Evolutionary conservation across 2,329 filamentous ascomycete genomes (phyloP).

Genomic region (Colletotrichum higginsianum): DNA sequence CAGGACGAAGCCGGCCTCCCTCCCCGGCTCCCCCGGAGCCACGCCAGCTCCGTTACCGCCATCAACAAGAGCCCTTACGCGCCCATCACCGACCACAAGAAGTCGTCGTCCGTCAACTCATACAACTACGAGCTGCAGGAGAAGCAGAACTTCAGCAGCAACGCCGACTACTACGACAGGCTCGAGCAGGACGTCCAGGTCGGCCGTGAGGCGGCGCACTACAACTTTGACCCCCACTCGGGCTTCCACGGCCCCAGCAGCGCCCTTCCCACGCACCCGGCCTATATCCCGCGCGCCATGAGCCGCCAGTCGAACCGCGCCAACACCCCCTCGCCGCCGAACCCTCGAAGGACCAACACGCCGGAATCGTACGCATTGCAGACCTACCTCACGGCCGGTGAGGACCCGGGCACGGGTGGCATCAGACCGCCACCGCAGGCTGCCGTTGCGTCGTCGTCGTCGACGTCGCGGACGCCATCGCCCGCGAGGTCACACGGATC

Average conservation of each 20-base stretch:
- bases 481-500: constrained; percentile 23
- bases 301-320: constrained; percentile 47
- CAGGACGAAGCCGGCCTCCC: constrained; percentile 46
- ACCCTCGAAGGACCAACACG: constrained; percentile 43
- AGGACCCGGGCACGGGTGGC: constrained; percentile 45
- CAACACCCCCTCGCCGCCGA: constrained; percentile 35
- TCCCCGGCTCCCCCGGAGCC: constrained; percentile 39
- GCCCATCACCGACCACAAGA: constrained; percentile 47
- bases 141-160: constrained; percentile 48
- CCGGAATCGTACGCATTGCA: constrained; percentile 55
- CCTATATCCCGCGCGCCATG: constrained; percentile 60
- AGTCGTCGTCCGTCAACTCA: constrained; percentile 45
- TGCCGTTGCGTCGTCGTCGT: not conserved
- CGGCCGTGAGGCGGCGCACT: constrained; percentile 42
- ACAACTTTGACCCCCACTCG: constrained; percentile 49
- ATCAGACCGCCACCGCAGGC: constrained; percentile 35
- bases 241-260: constrained; percentile 45
- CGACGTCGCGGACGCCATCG: constrained; percentile 8
- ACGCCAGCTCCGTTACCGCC: constrained; percentile 42
- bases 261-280: constrained; percentile 63
- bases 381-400: constrained; percentile 54
- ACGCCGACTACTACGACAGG: constrained; percentile 58
- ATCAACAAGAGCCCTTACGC: constrained; percentile 42
- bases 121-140: constrained; percentile 45
- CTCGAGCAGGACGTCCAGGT: constrained; percentile 51